Evolutionary conservation across 2,329 filamentous ascomycete species (phyloP).

Genomic region (Pseudogymnoascus sp.): DNA sequence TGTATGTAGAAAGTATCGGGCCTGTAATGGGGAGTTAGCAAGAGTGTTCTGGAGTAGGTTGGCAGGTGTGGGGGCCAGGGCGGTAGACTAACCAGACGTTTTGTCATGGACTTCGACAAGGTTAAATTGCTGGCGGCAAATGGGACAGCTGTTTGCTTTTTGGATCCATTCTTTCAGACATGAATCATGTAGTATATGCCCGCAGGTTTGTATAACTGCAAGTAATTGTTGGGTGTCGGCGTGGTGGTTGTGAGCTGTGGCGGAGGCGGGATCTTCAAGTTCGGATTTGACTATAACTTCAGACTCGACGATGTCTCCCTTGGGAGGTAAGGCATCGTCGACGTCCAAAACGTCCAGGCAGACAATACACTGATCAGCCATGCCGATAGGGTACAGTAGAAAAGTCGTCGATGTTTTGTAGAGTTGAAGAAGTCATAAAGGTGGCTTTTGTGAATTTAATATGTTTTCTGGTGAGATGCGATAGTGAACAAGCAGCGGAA

Average conservation of each 20-base stretch:
- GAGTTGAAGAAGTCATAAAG: conserved; percentile 13
- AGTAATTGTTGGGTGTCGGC: conserved; percentile 30
- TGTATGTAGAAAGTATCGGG: conserved; percentile 49
- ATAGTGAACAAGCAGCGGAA: conserved; percentile 4
- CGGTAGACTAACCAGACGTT: conserved; percentile 62
- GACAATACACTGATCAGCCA: conserved; percentile 62
- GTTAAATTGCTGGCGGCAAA: conserved; percentile 90
- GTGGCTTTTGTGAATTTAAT: neutral
- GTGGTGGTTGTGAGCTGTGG: conserved; percentile 20
- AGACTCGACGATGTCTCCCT: conserved; percentile 22
- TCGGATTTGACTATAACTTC: conserved; percentile 9
- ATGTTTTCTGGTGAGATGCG: neutral
- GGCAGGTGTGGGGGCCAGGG: conserved; percentile 14
- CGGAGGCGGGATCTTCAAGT: conserved; percentile 11
- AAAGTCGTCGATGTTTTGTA: conserved; percentile 4
- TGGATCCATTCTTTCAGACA: conserved; percentile 94
- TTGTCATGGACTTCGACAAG: conserved; percentile 75
- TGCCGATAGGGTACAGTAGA: conserved; percentile 18
- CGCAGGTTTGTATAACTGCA: conserved; percentile 66
- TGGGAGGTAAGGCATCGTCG: conserved; percentile 28
- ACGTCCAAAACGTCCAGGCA: conserved; percentile 53
- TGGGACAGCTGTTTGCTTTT: conserved; percentile 95
- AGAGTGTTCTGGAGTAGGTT: conserved; percentile 15
- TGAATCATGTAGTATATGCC: conserved; percentile 85
- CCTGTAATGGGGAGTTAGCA: conserved; percentile 35